Conservation (phyloP, 2,329 filamentous ascomycete species). For the Neonectria hederae region DNA sequence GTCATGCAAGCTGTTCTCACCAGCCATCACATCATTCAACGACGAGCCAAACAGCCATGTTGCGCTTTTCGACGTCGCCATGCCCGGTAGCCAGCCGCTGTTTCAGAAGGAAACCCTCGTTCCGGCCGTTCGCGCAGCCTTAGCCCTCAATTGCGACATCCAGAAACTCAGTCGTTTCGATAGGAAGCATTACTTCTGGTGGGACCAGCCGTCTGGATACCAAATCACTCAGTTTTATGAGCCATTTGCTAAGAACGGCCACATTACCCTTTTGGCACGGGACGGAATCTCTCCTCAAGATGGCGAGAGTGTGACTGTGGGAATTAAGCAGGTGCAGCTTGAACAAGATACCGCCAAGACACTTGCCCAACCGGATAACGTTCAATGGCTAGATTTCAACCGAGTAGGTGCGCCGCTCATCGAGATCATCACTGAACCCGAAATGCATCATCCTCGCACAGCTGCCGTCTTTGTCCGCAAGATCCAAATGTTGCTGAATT, state of each 20-base stretch:
- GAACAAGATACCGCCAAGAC: conserved; percentile 99
- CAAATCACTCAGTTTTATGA: conserved; percentile 97
- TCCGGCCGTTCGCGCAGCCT: conserved; percentile 88
- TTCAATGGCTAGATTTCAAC: conserved; percentile 91
- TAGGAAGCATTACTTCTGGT: conserved; percentile 98
- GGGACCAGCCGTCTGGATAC: conserved; percentile 95
- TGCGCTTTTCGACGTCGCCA: conserved; percentile 85
- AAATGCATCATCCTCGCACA: conserved; percentile 86
- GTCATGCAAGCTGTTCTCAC: conserved; percentile 86
- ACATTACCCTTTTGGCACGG: conserved; percentile 73
- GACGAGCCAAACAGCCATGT: conserved; percentile 86
- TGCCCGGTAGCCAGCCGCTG: conserved; percentile 87
- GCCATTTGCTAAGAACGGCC: conserved; percentile 75
- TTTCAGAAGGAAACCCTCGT: conserved; percentile 87
- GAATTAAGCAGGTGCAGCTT: conserved; percentile 94
- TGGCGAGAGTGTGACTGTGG: conserved; percentile 74
- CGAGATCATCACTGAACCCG: conserved; percentile 92
- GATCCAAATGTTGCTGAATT: conserved; percentile 80
- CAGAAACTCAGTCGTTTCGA: conserved; percentile 86
- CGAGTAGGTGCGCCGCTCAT: conserved; percentile 90
- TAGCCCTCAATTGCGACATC: conserved; percentile 83
- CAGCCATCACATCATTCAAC: conserved; percentile 70
- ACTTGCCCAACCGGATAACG: conserved; percentile 75
- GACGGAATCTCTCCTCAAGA: conserved; percentile 84
- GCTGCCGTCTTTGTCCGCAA: conserved; percentile 91